Base-by-base conservation (phyloP, 177 flowering plant genomes). In the Vitis hybrid region DNA sequence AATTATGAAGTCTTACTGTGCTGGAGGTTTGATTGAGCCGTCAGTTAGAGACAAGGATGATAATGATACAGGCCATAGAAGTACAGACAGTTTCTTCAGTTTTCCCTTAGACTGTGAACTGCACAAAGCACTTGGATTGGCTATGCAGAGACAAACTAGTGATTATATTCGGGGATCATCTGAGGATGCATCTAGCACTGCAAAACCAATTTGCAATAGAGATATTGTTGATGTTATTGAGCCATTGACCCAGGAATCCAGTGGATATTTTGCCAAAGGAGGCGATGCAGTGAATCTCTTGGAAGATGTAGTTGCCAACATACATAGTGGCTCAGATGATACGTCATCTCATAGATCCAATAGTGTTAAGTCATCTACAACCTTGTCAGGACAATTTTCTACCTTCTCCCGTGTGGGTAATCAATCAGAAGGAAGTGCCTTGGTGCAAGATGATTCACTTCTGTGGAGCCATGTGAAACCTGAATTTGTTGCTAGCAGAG, bases 41-140 rank as follows among this genome's bases (percentile, higher is more conserved):
- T 62, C 73, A 58, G 66, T 18, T 54, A 68, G 55, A 20, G 70
- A 62, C 17, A 54, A 71, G 59, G 47, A 68, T 70, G 50, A 17
- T 69, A 24, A 62, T 69, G 78, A 73, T 67, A 62, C 49, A 11
- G 64, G 50, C 63, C 52, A 56, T 53, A 52, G 15, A 38, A 71
- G 50, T 60, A 18, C 5, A 5, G 57, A 38, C 68, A 71, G 58
- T 63, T 53, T 74, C 66, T 73, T 79, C 44, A 82, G 73, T 31
- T 84, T 87, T 63, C 83, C 91, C 13, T 17, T 33, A 13, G 84
- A 78, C 10, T 81, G 76, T 68, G 92, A 89, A 61, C 78, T 85
- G 28, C 84, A 82, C 64, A 75, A 83, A 76, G 90, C 81, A 65
- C 86, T 86, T 65, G 88, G 77, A 65, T 69, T 87, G 44, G 66